phyloP scores from a whole-genome alignment of 2,329 filamentous ascomycete species.

The Penicillium sp. region DNA sequence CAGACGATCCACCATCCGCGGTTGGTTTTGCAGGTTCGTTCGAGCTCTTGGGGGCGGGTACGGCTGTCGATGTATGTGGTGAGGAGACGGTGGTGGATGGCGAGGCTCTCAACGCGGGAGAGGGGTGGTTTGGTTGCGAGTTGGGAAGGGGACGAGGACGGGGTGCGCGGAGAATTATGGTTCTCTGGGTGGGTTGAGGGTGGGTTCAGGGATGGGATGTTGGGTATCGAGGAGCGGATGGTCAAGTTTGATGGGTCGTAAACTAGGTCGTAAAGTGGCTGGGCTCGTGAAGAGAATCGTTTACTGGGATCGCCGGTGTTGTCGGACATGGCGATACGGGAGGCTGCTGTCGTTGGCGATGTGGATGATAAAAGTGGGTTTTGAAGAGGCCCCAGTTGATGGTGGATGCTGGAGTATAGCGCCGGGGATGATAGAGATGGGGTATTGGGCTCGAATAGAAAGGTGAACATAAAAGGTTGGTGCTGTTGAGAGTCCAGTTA shows the following conservation, averaged over 20 bases:
- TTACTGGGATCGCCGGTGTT: conserved; percentile 35
- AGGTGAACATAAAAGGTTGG: conserved; percentile 53
- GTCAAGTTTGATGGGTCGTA: conserved; percentile 59
- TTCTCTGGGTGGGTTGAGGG: conserved; percentile 16
- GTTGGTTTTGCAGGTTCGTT: conserved; percentile 61
- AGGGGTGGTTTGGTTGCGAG: conserved; percentile 38
- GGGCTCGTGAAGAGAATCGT: conserved; percentile 29
- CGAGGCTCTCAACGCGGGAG: conserved; percentile 59
- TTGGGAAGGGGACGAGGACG: conserved; percentile 58
- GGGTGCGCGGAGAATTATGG: conserved; percentile 41
- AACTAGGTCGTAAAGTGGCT: conserved; percentile 58
- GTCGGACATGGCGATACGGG: conserved; percentile 36
- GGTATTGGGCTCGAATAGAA: conserved; percentile 47
- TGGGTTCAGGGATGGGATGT: conserved; percentile 57
- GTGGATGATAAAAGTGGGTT: conserved; percentile 48
- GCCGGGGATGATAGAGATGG: conserved; percentile 41
- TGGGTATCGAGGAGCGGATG: conserved; percentile 61
- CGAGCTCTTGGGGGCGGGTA: conserved; percentile 49
- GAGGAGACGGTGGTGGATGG: conserved; percentile 60
- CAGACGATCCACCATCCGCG: conserved; percentile 68
- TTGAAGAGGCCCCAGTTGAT: conserved; percentile 50
- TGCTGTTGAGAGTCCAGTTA: conserved; percentile 29
- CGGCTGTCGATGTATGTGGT: conserved; percentile 55
- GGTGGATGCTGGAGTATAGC: conserved; percentile 50
- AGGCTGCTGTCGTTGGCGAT: conserved; percentile 41